Base-by-base conservation (phyloP, 495 filamentous ascomycete genomes). In the Neurospora sp. region DNA sequence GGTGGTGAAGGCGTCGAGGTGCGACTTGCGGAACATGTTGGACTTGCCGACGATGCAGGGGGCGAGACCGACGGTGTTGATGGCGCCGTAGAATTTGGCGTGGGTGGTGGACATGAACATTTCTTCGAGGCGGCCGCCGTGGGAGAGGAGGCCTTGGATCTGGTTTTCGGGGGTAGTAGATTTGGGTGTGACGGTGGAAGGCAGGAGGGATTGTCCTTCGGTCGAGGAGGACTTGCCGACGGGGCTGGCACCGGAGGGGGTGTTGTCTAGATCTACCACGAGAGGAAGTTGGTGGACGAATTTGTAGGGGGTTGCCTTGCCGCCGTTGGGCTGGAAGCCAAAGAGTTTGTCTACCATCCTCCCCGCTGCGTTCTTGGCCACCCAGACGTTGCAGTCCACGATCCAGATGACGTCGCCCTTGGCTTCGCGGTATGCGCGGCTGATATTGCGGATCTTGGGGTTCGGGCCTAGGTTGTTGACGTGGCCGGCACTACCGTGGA, bases 401-500 rank as follows among this genome's bases (percentile, higher is more conserved):
- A 97, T 90, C 96, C 96, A 99, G 35, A 98, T 85, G 69, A 98
- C 88, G 78, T 98, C 94, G 0, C 93, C 93, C 74, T 92, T 93
- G 0, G 95, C 93, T 80, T 98, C 96, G n/a, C 96, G 84, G 78
- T 97, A 99, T 6, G 91, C 95, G 23, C 94, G 89, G 77, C 95
- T 98, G 89, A 98, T 92, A 78, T 98, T 99, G 31, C 96, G 88
- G 77, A 99, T 97, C 84, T 99, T 99, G 12, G 96, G 96, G 81
- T 99, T 99, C 5, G 96, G 96, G 0, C 96, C 96, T 70, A 99
- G 85, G 71, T 88, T 87, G 74, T 90, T 84, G 46, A 82, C 75
- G 71, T 87, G 83, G 39, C 84, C 86, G 11, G 82, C 79, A 44
- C 82, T 76, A 10, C 86, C 88, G 72, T 88, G 86, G 7, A 96